phyloP scores from a whole-genome alignment of 495 filamentous ascomycete species.

The Penicillium atrosanguineum region DNA sequence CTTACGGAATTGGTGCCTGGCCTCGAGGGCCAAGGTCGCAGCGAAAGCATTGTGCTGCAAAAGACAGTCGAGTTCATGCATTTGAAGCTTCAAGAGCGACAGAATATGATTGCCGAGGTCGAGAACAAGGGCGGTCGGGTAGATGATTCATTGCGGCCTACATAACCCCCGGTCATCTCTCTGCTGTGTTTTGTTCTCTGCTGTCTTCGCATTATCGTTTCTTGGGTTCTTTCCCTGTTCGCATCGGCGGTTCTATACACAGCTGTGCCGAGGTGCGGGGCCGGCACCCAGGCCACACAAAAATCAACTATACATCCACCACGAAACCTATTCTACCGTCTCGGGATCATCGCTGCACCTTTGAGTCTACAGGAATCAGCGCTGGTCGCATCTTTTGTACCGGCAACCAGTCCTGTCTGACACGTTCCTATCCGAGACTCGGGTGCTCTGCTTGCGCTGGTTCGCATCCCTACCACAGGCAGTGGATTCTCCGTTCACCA shows the following conservation, averaged over 20 bases:
- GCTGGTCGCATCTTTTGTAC: not conserved
- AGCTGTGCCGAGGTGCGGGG: slow-evolving; percentile 18
- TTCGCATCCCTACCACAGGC: not conserved
- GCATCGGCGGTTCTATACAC: not conserved
- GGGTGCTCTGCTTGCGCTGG: not conserved
- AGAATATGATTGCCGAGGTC: slow-evolving; percentile 59
- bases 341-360: not conserved
- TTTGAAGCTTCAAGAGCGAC: slow-evolving; percentile 60
- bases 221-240: not conserved
- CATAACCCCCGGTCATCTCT: slow-evolving; percentile 12
- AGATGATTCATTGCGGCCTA: slow-evolving; percentile 44
- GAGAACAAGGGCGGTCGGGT: slow-evolving; percentile 58
- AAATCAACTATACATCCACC: slow-evolving; percentile 15
- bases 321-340: slow-evolving; percentile 15
- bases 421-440: not conserved
- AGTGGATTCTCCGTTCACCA: not conserved
- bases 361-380: slow-evolving; percentile 1
- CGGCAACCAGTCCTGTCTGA: not conserved
- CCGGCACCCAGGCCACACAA: slow-evolving; percentile 4
- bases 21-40: slow-evolving; percentile 76
- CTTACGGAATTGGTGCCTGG: slow-evolving; percentile 82
- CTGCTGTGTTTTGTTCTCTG: not conserved
- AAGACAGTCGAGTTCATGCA: slow-evolving; percentile 72
- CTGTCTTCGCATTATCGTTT: slow-evolving; percentile 2
- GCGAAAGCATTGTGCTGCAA: slow-evolving; percentile 78